Conservation (phyloP, 805 yeast genomes). For the Scheffersomyces ergatensis region DNA sequence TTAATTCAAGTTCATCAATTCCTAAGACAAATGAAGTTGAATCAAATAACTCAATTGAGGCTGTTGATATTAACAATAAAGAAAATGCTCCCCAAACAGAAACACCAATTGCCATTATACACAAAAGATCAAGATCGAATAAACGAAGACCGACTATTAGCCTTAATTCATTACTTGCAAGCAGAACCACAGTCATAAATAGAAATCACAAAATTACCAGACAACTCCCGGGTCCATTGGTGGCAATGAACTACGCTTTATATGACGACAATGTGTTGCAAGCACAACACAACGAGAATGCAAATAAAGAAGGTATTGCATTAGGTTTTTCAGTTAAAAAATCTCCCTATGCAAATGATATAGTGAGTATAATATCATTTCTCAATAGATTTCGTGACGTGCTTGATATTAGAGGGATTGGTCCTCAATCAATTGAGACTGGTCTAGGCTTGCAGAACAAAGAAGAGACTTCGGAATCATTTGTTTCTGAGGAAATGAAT, state of each 20-base stretch:
- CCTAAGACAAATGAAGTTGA: background rate
- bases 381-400: constrained; percentile 29
- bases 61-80: background rate
- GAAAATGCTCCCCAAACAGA: too few relatives aligned
- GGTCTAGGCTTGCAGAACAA: constrained; percentile 13
- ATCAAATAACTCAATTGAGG: background rate
- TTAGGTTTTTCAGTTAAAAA: constrained; percentile 29
- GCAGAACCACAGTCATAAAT: constrained; percentile 31
- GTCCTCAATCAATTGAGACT: constrained; percentile 37
- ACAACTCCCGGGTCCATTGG: constrained; percentile 39
- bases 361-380: constrained; percentile 29
- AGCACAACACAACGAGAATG: constrained; percentile 11
- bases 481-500: constrained; percentile 31
- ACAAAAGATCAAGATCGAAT: background rate
- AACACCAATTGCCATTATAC: background rate
- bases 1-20: background rate
- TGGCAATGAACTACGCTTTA: constrained; percentile 30
- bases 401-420: constrained; percentile 14
- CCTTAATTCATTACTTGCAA: constrained; percentile 2
- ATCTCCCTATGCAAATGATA: constrained; percentile 29
- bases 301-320: constrained; percentile 25
- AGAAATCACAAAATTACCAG: constrained; percentile 26
- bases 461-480: background rate
- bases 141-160: background rate
- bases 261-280: constrained; percentile 35